Evolutionary conservation across 2,329 filamentous ascomycete species (phyloP).

Genomic region (Geosmithia putterillii): DNA sequence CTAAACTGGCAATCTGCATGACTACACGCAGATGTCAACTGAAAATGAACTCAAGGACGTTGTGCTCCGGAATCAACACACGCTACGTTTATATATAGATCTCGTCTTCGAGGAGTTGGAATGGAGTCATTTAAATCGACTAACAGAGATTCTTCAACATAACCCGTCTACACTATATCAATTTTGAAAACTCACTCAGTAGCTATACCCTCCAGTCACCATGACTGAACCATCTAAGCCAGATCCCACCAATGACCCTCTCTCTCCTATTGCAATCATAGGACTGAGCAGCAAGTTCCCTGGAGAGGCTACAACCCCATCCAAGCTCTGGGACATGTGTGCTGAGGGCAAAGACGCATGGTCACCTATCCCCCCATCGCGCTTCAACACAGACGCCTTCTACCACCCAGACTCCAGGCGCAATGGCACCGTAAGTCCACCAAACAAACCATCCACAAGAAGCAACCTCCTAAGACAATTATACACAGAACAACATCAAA

Average conservation of each 20-base stretch:
- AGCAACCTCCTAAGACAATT: constrained; percentile 5
- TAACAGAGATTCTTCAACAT: too few relatives aligned
- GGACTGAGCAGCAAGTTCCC: constrained; percentile 10
- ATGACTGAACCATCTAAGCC: neutral
- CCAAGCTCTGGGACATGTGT: constrained; percentile 11
- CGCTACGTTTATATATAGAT: too few relatives aligned
- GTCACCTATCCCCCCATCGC: constrained; percentile 5
- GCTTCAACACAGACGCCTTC: constrained; percentile 5
- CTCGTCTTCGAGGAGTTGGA: too few relatives aligned
- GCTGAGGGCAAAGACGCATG: constrained; percentile 4
- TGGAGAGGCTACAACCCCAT: constrained; percentile 6
- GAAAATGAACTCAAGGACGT: too few relatives aligned
- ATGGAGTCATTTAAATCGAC: too few relatives aligned
- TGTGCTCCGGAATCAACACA: too few relatives aligned
- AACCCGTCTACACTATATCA: too few relatives aligned
- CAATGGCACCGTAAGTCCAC: neutral
- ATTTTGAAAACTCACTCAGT: too few relatives aligned
- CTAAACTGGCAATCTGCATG: too few relatives aligned
- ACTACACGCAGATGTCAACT: too few relatives aligned
- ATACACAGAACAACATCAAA: constrained; percentile 7
- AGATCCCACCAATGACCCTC: neutral
- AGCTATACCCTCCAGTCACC: neutral
- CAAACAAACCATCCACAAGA: too few relatives aligned
- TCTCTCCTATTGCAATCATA: constrained; percentile 9
- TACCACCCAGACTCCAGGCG: constrained; percentile 5